phyloP scores from a whole-genome alignment of 805 yeast species.

The Trichomonascus vanleenenianus region DNA sequence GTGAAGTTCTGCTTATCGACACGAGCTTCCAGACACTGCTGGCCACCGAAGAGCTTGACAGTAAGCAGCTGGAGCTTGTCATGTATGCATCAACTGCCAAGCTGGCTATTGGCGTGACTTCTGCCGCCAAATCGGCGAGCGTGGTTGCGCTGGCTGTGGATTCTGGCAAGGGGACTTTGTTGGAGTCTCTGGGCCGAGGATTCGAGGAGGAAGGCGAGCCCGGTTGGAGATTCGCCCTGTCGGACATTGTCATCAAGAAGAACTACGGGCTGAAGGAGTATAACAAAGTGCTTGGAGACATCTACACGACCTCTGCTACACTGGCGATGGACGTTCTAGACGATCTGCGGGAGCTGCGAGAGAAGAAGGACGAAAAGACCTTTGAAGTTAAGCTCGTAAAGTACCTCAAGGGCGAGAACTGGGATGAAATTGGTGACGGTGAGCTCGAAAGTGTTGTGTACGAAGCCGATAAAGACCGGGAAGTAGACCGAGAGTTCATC shows the following conservation, averaged over 20 bases:
- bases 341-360: conserved; percentile 24
- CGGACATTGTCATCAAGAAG: conserved; percentile 14
- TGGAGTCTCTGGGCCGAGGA: conserved; percentile 64
- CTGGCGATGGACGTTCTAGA: conserved; percentile 16
- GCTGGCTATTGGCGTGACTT: conserved; percentile 14
- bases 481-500: conserved; percentile 18
- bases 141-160: conserved; percentile 36
- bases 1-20: neutral
- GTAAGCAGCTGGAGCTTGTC: conserved; percentile 7
- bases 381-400: conserved; percentile 16
- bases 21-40: neutral
- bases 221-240: conserved; percentile 13
- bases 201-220: conserved; percentile 23
- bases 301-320: conserved; percentile 22
- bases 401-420: conserved; percentile 18
- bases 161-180: conserved; percentile 59
- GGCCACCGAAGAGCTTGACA: neutral
- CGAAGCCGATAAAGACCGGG: conserved; percentile 18
- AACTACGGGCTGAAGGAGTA: conserved; percentile 10
- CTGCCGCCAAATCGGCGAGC: conserved; percentile 12
- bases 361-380: conserved; percentile 25
- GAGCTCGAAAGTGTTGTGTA: conserved; percentile 10
- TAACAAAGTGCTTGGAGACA: conserved; percentile 9
- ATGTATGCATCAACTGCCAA: conserved; percentile 6
- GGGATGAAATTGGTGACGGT: conserved; percentile 12